Base-by-base conservation (phyloP, 2,329 filamentous ascomycete species). In the Aspergillus viridinutans region DNA sequence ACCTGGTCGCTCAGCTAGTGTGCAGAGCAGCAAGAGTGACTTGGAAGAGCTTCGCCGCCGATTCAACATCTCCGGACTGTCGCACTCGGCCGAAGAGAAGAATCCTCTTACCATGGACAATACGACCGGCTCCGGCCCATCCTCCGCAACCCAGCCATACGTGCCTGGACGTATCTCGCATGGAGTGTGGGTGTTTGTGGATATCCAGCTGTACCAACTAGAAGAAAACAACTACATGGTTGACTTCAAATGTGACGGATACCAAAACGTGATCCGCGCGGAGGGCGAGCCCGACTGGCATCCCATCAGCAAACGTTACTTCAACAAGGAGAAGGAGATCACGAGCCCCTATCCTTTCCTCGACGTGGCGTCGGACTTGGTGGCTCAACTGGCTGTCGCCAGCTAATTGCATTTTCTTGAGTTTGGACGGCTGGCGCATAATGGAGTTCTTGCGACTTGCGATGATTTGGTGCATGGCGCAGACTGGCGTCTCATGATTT, bases 201-300 rank as follows among this genome's bases (percentile, higher is more conserved):
- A 96, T 63, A 97, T 99, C 61, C 94, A 97, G 72, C 87, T 97
- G 52, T 97, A 97, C 75, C 89, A 92, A 70, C 92, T 97, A 80
- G 93, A 97, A 73, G 86, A 87, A 57, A 89, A 90, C 55, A 93
- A 94, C 63, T 97, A 93, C 74, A 87, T 99, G 61, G 94, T 99
- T 50, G 94, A 99, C 73, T 99, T 99, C 81, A 97, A 97, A 73
- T 97, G 93, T 73, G 92, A 94, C 14, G 94, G 94, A 21, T 99
- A 99, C 76, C 94, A 99, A 77, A 90, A 94, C 55, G 88, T 93
- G 50, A 85, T 88, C 63, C 78, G 88, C 52, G 78, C 66, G 20
- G 68, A 72, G 23, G 68, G 69, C 17, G 73, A 75, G 9, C 64
- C 67, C 2, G 84, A 67, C 66, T 84, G 65, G 80, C 73, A 66